Evolutionary conservation across 495 filamentous ascomycete species (phyloP), one percentile per base, ranked within the genome.

Genomic region (Immersiella caudata): DNA sequence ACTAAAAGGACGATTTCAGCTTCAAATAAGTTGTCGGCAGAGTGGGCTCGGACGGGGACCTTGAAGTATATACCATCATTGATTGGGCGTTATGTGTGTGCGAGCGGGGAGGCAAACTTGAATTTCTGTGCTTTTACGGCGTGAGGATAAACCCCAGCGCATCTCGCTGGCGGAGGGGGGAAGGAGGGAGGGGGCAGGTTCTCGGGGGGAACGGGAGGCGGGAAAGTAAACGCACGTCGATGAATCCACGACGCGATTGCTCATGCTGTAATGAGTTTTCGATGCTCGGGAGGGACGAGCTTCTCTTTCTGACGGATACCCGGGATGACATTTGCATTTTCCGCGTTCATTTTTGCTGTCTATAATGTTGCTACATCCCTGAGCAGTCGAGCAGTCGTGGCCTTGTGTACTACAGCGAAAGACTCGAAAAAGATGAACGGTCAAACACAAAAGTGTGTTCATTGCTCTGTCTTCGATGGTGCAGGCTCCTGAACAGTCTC

Each of bases 21-120:
- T n/a, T 33, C 29, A 33, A 33, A 8, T 33, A 60, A 35, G 56
- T 1, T 25, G 56, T 2, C 24, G 56, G 21, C 21, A 22, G 24
- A 22, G 21, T 24, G 25, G 22, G 56, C 24, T 68, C 62, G 64
- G n/a, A 35, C 25, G 20, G 52, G 49, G 46, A 49, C 51, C 51
- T 33, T 58, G 67, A 25, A 51, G 18, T 63, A 69, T 67, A 67
- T 69, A 67, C 51, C 65, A 67, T 67, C 65, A 67, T 67, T 21
- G 58, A 56, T 40, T 22, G 49, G 65, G 65, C 65, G 65, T 67
- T 67, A 33, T 57, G 25, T 24, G 65, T 36, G 62, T 24, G 29
- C 49, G 56, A 56, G 21, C 58, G 26, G 65, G n/a, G 65, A 57
- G 51, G 63, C 35, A 18, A n/a, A 24, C 21, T 62, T 27, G 67